Evolutionary conservation across 2,329 filamentous ascomycete genomes (phyloP), one percentile per base, ranked within the genome.

Genomic region (Colletotrichum chrysophilum): DNA sequence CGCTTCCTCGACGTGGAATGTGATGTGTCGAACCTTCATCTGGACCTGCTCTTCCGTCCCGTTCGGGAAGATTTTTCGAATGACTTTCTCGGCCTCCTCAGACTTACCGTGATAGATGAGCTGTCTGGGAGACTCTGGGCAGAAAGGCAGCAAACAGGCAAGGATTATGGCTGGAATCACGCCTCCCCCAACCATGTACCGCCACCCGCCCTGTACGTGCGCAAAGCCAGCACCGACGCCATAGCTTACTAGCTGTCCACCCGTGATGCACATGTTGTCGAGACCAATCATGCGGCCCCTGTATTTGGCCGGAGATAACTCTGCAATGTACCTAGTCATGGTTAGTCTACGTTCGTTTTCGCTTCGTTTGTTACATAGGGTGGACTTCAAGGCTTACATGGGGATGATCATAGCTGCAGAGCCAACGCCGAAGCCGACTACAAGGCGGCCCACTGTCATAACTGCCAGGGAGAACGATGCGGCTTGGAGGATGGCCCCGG

Each of bases 391-490:
- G 13, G 30, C 77, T 77, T 75, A 78, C 77, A 80, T n/a, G 9
- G 79, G 84, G 13, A 87, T 80, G 6, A 88, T 84, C 86, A 89
- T 89, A 16, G 86, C 85, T 9, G 87, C 88, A 2, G 83, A 85
- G 0, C 87, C 86, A n/a, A 88, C 87, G 56, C 88, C 88, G 8
- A 90, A 82, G 5, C 88, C 88, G 55, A 90, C 84, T 3, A 90
- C 78, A 4, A 89, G 80, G 14, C 79, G 75, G 3, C 77, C 77
- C 36, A 77, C 75, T n/a, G 72, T 77, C 75, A 79, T 79, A 9
- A 77, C 67, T 7, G 56, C 74, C 38, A 80, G 36, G 14, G 72
- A 74, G 26, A 75, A 80, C 2, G 78, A 68, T 7, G 77, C 60
- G 2, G 76, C 79, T 24, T 80, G 79, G 16, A 79, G 56, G 10